phyloP scores from a whole-genome alignment of 164 flowering plant species.

The Vitis rotundifolia region DNA sequence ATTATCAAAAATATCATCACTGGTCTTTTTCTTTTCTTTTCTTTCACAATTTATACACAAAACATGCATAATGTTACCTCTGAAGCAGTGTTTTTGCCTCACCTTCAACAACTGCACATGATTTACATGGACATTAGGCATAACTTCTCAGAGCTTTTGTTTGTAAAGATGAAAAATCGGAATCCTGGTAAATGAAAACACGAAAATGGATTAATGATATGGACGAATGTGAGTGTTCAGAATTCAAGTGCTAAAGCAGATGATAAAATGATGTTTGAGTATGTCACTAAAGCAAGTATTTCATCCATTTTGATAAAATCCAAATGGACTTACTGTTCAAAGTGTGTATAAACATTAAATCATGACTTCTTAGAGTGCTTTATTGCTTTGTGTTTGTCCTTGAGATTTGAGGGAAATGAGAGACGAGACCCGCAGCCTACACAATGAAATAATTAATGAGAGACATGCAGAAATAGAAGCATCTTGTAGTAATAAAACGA shows the following conservation, averaged over 20 bases:
- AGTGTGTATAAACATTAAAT: not conserved
- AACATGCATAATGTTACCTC: not conserved
- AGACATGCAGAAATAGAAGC: not conserved
- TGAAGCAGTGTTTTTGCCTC: not conserved
- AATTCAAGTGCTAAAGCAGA: not conserved
- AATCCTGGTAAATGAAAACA: not conserved
- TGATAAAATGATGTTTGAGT: not conserved
- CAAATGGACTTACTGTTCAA: conserved; percentile 2
- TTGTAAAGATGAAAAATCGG: too few relatives aligned
- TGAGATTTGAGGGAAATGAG: conserved; percentile 30
- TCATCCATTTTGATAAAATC: not conserved
- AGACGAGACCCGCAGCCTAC: conserved; percentile 46
- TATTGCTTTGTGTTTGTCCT: conserved; percentile 20
- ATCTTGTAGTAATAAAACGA: not conserved
- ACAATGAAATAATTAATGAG: not conserved
- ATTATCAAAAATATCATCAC: not conserved
- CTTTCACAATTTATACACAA: not conserved
- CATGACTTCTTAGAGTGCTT: conserved; percentile 23
- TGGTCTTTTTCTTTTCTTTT: too few relatives aligned
- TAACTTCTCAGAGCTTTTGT: not conserved
- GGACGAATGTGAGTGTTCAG: not conserved
- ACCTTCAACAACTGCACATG: not conserved
- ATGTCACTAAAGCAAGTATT: not conserved
- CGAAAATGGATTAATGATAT: not conserved
- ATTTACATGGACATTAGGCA: not conserved